Conservation (phyloP, 345 rosid species). For the Mangifera indica region DNA sequence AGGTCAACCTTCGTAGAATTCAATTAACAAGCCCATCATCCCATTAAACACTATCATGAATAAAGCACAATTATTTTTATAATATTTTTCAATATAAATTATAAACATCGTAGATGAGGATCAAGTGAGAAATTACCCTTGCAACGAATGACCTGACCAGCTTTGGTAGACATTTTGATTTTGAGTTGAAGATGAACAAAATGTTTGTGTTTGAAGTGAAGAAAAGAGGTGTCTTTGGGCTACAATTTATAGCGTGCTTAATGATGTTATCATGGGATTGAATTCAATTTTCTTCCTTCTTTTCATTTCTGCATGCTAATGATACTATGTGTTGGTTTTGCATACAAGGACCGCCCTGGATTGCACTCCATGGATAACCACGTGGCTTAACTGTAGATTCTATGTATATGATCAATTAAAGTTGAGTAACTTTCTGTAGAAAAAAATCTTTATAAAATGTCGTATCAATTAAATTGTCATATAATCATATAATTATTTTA, state of each 20-base stretch:
- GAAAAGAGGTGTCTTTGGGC: neutral
- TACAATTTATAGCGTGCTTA: neutral
- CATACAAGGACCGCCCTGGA: neutral
- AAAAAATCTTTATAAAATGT: too few species aligned
- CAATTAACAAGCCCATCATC: neutral
- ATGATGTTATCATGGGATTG: too few species aligned
- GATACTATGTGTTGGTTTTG: conserved; percentile 15
- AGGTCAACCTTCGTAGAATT: neutral
- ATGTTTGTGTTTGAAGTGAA: neutral
- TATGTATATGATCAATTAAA: too few species aligned
- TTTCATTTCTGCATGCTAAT: neutral
- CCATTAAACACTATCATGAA: neutral
- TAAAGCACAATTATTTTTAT: neutral
- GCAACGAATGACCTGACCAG: conserved; percentile 69
- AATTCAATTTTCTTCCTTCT: neutral
- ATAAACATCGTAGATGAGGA: neutral
- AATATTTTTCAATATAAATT: neutral
- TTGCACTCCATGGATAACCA: too few species aligned
- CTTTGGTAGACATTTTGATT: conserved; percentile 35
- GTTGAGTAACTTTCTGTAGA: too few species aligned
- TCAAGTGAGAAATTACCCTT: conserved; percentile 38
- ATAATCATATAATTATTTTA: too few species aligned
- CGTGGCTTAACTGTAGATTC: neutral
- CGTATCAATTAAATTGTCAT: too few species aligned
- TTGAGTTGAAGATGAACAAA: neutral